Evolutionary conservation across 495 filamentous ascomycete species (phyloP), one percentile per base, ranked within the genome.

Genomic region (Cryomyces minteri): DNA sequence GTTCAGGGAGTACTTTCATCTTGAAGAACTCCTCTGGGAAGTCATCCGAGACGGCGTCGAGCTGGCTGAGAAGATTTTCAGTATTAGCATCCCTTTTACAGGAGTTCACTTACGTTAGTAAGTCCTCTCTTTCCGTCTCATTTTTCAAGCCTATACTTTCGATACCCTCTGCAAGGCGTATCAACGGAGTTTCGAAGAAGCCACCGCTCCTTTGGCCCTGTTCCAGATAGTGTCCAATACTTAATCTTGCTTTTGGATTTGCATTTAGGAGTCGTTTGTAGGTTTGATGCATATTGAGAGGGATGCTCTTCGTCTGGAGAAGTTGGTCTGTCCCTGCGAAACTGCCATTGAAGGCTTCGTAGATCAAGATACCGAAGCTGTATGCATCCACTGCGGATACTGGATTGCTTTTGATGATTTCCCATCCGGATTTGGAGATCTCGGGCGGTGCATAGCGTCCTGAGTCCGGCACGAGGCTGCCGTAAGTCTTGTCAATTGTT

Each of bases 11-110:
- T 8, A 96, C 75, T 54, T 96, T 98, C 75, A 90, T 83, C 58
- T 88, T 93, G 67, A 95, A 90, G 58, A 90, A 98, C 45, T 94
- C 88, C 54, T 95, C 90, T 0, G 90, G 90, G 51, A 96, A 94
- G 58, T 95, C 86, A 49, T 93, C 85, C 0, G 84, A 79, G 5
- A 92, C 72, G 41, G 81, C 69, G 52, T 94, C 85, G 4, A 98
- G 72, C 59, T 92, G 81, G 56, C 82, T 90, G 40, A 38, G 9
- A 47, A 32, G 31, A 6, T 28, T 33, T 9, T 6, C 9, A 43
- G 11, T 41, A 40, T 43, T 47, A 39, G 2, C 34, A 14, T 14
- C 9, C 9, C 9, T 38, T 38, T 9, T 14, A 38, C 34, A 28
- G 30, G 6, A 40, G n/a, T 10, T 34, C 43, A 64, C 78, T 49